Percentiles rank a stretch among this genome's conserved stretches.
phyloP scores from a whole-genome alignment of 371 early-diverging fungal genomes.

The Rhizopus delemar region DNA sequence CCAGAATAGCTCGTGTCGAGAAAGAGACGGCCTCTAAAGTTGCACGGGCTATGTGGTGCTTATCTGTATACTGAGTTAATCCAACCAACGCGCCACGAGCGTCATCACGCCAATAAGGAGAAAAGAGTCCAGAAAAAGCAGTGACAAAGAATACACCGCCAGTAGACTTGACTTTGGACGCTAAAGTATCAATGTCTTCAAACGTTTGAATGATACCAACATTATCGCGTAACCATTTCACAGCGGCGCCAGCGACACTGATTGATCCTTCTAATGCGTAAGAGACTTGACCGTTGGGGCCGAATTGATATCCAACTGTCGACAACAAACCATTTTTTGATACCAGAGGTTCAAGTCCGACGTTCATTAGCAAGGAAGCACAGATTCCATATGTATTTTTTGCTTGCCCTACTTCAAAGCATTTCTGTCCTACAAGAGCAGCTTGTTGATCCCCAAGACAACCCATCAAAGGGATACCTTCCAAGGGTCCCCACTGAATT shows the following conservation, averaged over 20 bases:
- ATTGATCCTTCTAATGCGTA: conserved; percentile 96
- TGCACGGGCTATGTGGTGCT: conserved; percentile 84
- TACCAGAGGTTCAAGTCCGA: conserved; percentile 76
- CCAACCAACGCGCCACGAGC: conserved; percentile 90
- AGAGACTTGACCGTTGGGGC: conserved; percentile 66
- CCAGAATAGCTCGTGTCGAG: conserved; percentile 86
- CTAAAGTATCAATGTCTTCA: conserved; percentile 65
- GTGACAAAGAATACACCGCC: conserved; percentile 95
- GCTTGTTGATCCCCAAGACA: conserved; percentile 97
- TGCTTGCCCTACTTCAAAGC: conserved; percentile 83
- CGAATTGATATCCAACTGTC: conserved; percentile 91
- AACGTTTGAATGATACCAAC: conserved; percentile 76
- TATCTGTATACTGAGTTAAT: conserved; percentile 85
- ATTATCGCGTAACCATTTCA: conserved; percentile 91
- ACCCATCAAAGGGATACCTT: conserved; percentile 76
- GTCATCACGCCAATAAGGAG: conserved; percentile 95
- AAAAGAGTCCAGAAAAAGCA: conserved; percentile 92
- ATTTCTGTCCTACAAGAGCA: conserved; percentile 93
- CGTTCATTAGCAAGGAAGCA: conserved; percentile 94
- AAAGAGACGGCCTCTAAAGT: conserved; percentile 89
- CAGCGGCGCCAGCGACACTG: conserved; percentile 91
- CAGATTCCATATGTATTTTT: conserved; percentile 98
- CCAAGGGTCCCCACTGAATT: conserved; percentile 60
- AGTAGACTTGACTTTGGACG: conserved; percentile 64
- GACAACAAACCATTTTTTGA: conserved; percentile 87